Evolutionary conservation across 2,329 filamentous ascomycete genomes (phyloP).

Genomic region (Ceratocystis variospora): DNA sequence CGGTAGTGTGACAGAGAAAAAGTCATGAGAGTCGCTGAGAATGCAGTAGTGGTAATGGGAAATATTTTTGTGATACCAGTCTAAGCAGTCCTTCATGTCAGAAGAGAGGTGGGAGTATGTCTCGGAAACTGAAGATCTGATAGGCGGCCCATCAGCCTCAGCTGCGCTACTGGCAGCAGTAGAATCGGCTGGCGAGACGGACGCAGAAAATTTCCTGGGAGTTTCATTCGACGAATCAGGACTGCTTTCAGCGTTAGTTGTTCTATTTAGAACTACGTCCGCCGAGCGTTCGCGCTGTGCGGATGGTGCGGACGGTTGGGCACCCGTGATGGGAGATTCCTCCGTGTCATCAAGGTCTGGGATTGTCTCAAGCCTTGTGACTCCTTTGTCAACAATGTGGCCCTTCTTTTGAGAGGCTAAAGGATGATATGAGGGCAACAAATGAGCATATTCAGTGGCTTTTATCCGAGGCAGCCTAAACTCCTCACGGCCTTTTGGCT

Average conservation of each 20-base stretch:
- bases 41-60: conserved; percentile 73
- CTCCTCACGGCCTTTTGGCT: conserved; percentile 24
- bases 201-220: background rate
- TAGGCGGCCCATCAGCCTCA: conserved; percentile 6
- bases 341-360: conserved; percentile 38
- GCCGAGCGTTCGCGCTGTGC: conserved; percentile 23
- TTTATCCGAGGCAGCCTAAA: conserved; percentile 20
- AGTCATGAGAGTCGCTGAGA: conserved; percentile 54
- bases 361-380: conserved; percentile 38
- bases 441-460: background rate
- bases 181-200: conserved; percentile 12
- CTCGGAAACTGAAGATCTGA: background rate
- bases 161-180: conserved; percentile 14
- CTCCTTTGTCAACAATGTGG: conserved; percentile 18
- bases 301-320: background rate
- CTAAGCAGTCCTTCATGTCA: conserved; percentile 65
- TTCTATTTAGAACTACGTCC: conserved; percentile 1
- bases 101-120: conserved; percentile 47
- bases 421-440: background rate
- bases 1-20: conserved; percentile 59
- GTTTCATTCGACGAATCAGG: conserved; percentile 26
- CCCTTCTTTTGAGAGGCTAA: background rate
- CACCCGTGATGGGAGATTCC: background rate
- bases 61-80: conserved; percentile 65
- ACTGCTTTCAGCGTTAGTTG: conserved; percentile 26